These are phyloP conservation scores for Mortierella hygrophila DNA, from an alignment of 192 early-diverging fungal genomes.

Conservation along the genomic window DNA sequence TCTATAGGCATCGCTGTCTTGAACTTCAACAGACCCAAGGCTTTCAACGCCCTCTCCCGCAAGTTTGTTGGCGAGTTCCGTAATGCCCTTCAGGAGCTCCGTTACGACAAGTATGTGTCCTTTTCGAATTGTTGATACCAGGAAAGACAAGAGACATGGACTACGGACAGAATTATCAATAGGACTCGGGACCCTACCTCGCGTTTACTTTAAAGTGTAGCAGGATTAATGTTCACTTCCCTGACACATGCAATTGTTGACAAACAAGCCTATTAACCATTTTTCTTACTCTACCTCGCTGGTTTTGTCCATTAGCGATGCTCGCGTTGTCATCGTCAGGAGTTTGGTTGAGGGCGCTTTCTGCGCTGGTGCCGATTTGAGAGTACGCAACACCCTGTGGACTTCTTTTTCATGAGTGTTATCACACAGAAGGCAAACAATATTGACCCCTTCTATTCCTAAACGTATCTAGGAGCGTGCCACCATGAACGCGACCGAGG, in stretches of 20 bases:
- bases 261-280: neutral
- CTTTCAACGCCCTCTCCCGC: constrained; percentile 92
- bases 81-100: constrained; percentile 69
- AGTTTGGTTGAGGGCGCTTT: constrained; percentile 87
- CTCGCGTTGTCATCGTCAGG: constrained; percentile 85
- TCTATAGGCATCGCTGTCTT: constrained; percentile 82
- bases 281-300: neutral
- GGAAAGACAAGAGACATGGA: neutral
- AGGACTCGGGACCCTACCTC: neutral
- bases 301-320: constrained; percentile 51
- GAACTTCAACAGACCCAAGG: constrained; percentile 85
- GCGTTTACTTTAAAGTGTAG: constrained; percentile 30
- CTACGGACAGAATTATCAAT: neutral
- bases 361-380: constrained; percentile 96
- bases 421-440: neutral
- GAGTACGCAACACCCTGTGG: constrained; percentile 59
- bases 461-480: constrained; percentile 74
- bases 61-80: constrained; percentile 81
- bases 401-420: neutral
- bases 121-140: neutral
- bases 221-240: neutral
- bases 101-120: constrained; percentile 70
- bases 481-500: constrained; percentile 81
- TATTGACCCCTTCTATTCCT: neutral
- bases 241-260: neutral